Percentiles rank a stretch among this genome's conserved stretches.
Evolutionary conservation across 495 filamentous ascomycete species (phyloP).

Genomic region (Daldinia concentrica): DNA sequence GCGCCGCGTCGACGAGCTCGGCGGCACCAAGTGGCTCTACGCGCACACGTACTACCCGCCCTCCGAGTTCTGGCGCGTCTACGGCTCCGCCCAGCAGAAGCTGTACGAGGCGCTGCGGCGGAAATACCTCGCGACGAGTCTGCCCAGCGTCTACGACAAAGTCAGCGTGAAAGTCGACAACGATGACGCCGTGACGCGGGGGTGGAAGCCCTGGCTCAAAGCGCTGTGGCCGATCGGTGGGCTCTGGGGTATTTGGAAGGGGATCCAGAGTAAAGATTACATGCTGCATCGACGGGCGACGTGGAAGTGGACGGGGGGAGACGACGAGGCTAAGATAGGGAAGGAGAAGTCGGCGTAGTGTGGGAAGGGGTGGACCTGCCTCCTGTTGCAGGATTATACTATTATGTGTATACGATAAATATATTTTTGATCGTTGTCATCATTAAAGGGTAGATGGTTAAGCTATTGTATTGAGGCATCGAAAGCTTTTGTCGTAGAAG

Average conservation of each 20-base stretch:
- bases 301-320: slow-evolving; percentile 61
- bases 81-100: slow-evolving; percentile 51
- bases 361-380: background rate
- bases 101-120: slow-evolving; percentile 63
- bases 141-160: slow-evolving; percentile 68
- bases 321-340: slow-evolving; percentile 16
- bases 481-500: background rate
- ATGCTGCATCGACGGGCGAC: slow-evolving; percentile 59
- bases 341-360: slow-evolving; percentile 27
- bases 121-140: slow-evolving; percentile 60
- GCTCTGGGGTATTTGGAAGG: slow-evolving; percentile 64
- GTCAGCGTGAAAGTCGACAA: slow-evolving; percentile 56
- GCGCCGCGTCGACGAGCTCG: slow-evolving; percentile 66
- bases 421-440: background rate
- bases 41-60: slow-evolving; percentile 67
- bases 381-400: background rate
- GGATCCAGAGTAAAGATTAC: slow-evolving; percentile 65
- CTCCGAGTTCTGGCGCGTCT: slow-evolving; percentile 65
- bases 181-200: slow-evolving; percentile 16
- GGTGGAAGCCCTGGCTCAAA: slow-evolving; percentile 52
- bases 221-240: slow-evolving; percentile 60
- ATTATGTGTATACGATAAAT: background rate
- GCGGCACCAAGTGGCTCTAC: slow-evolving; percentile 72
- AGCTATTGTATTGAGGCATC: background rate
- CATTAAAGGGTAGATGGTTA: too few species aligned